Conservation (phyloP, 495 filamentous ascomycete species). For the Chlorociboria aeruginascens region DNA sequence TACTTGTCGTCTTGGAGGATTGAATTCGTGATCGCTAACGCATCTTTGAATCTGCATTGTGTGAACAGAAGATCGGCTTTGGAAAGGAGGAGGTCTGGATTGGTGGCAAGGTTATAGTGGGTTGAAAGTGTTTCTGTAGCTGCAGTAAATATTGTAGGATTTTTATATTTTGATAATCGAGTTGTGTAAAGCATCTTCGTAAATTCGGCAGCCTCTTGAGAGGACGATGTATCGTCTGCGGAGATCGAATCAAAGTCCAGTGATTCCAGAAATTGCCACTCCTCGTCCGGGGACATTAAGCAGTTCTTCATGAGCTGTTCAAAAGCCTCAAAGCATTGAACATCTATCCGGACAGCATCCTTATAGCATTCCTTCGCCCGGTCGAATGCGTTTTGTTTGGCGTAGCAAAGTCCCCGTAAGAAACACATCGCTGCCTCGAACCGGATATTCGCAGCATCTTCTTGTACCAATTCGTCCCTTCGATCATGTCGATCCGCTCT, state of each 20-base stretch:
- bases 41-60: slow-evolving; percentile 83
- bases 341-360: slow-evolving; percentile 89
- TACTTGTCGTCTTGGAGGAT: slow-evolving; percentile 74
- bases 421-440: slow-evolving; percentile 98
- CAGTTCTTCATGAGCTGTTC: slow-evolving; percentile 96
- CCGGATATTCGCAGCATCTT: slow-evolving; percentile 55
- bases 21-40: slow-evolving; percentile 68
- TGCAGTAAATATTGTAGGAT: slow-evolving; percentile 68
- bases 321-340: slow-evolving; percentile 97
- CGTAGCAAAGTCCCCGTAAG: slow-evolving; percentile 83
- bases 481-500: slow-evolving; percentile 41
- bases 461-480: slow-evolving; percentile 28
- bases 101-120: slow-evolving; percentile 78
- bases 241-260: slow-evolving; percentile 80
- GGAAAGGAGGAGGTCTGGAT: slow-evolving; percentile 88
- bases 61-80: slow-evolving; percentile 87
- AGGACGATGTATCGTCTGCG: slow-evolving; percentile 42
- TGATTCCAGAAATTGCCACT: slow-evolving; percentile 83
- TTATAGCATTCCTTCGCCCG: slow-evolving; percentile 97
- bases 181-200: slow-evolving; percentile 96
- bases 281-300: slow-evolving; percentile 94
- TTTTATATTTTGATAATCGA: slow-evolving; percentile 88
- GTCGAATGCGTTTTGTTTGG: slow-evolving; percentile 96
- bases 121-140: slow-evolving; percentile 85
- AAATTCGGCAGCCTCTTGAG: slow-evolving; percentile 82